Evolutionary conservation across 1,284 basidiomycete species (phyloP), one percentile per base, ranked within the genome.

Genomic region (Malassezia dermatis): DNA sequence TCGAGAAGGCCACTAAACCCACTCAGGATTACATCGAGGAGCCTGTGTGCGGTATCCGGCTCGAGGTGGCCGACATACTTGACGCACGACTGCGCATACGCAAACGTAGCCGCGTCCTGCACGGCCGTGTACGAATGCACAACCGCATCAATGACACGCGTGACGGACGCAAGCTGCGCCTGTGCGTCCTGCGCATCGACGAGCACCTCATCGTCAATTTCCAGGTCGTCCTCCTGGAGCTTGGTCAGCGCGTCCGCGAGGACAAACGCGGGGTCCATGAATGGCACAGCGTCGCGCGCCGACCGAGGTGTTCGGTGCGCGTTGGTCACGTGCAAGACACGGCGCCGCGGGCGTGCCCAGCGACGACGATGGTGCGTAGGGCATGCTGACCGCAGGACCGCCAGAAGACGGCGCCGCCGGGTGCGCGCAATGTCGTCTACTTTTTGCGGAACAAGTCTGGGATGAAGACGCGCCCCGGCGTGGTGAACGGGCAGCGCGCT

Each of bases 401-500:
- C 45, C 71, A 73, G 59, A 61, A 64, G 7, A 50, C 55, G 31
- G 71, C 71, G 10, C 64, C 69, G 3, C 56, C 61, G 0, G 59
- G 64, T 30, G 64, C 59, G 30, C 54, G 67, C 4, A 60, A 61
- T 44, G 55, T 73, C 4, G 66, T 69, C 56, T 63, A 69, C 53
- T 73, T 71, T 51, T 60, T 73, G 24, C 66, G 71, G 26, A 64
- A 62, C 58, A 71, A 66, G 42, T 81, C 89, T 26, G 88, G 88
- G 12, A 84, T 94, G 69, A 95, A 95, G 79, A 83, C 85, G 54
- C 82, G 88, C 61, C 84, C 86, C 4, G 93, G 93, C 34, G 84
- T 90, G 7, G 78, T 96, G 69, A 89, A 89, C 67, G 94, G 93
- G 34, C 95, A 94, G 76, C 84, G 93, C 44, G 80, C 91, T 53